Evolutionary conservation across 139 green algal genomes (phyloP).

Genomic region (Chlorokybus atmophyticus): DNA sequence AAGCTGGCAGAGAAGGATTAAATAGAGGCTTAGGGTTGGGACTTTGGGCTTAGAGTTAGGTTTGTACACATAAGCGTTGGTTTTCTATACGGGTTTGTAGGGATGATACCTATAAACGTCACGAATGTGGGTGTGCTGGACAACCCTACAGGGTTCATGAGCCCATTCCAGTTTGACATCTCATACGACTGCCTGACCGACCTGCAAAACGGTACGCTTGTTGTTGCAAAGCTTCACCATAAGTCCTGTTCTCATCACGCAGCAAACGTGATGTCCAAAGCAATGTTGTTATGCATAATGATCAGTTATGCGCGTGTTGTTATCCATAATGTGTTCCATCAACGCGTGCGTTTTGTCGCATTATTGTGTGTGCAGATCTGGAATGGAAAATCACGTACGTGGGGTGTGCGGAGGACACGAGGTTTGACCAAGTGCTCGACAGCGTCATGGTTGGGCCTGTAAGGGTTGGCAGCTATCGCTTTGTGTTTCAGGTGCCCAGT

Average conservation of each 20-base stretch:
- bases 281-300: not conserved
- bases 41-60: no score
- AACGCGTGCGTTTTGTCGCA: not conserved
- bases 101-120: constrained; percentile 80
- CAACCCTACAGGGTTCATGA: constrained; percentile 66
- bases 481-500: constrained; percentile 62
- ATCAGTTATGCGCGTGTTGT: not conserved
- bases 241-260: not conserved
- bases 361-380: constrained; percentile 49
- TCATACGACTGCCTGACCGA: constrained; percentile 78
- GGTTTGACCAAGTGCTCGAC: constrained; percentile 88
- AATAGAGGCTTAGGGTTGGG: no score
- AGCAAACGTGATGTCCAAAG: not conserved
- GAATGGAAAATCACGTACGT: constrained; percentile 95
- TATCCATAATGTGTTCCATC: not conserved
- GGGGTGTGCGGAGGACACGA: constrained; percentile 77
- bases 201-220: constrained; percentile 49
- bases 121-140: constrained; percentile 65
- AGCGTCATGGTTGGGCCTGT: constrained; percentile 84
- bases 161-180: constrained; percentile 85
- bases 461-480: constrained; percentile 68
- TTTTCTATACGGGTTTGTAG: no score
- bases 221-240: not conserved
- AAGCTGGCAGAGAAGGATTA: no score
- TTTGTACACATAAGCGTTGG: no score